Conservation (phyloP, 129 eudicot genomes). For the Mikania micrantha region DNA sequence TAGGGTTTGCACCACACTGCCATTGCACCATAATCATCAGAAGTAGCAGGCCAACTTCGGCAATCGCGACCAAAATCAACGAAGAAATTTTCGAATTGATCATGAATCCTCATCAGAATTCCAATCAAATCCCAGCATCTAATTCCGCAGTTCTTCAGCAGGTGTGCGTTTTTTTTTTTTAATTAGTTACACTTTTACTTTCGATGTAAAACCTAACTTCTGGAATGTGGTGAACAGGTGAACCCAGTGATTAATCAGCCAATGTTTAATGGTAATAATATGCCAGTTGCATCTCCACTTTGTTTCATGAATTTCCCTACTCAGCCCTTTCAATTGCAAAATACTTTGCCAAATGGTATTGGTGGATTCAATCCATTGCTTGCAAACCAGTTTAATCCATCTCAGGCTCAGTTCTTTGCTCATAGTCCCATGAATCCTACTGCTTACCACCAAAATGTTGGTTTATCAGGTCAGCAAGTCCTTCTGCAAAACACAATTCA, state of each 20-base stretch:
- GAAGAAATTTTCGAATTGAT: too few relatives aligned
- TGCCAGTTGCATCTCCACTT: conserved; percentile 12
- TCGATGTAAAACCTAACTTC: not conserved
- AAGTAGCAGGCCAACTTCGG: too few relatives aligned
- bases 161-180: too few relatives aligned
- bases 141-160: too few relatives aligned
- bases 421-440: conserved; percentile 18
- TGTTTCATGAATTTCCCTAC: conserved; percentile 34
- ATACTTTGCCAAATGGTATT: conserved; percentile 19
- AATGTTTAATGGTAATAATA: conserved; percentile 19
- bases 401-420: conserved; percentile 30
- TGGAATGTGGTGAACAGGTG: conserved; percentile 15
- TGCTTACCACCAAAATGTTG: conserved; percentile 22
- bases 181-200: not conserved
- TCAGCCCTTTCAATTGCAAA: conserved; percentile 31
- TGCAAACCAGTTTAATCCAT: conserved; percentile 25
- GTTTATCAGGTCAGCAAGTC: conserved; percentile 33
- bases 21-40: too few relatives aligned
- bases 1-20: too few relatives aligned
- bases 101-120: too few relatives aligned
- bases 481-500: conserved; percentile 41
- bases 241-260: conserved; percentile 18
- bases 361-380: conserved; percentile 27
- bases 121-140: too few relatives aligned
- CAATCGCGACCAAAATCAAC: too few relatives aligned